Base-by-base conservation (phyloP, 2,329 filamentous ascomycete species). In the Penicillium olsonii region DNA sequence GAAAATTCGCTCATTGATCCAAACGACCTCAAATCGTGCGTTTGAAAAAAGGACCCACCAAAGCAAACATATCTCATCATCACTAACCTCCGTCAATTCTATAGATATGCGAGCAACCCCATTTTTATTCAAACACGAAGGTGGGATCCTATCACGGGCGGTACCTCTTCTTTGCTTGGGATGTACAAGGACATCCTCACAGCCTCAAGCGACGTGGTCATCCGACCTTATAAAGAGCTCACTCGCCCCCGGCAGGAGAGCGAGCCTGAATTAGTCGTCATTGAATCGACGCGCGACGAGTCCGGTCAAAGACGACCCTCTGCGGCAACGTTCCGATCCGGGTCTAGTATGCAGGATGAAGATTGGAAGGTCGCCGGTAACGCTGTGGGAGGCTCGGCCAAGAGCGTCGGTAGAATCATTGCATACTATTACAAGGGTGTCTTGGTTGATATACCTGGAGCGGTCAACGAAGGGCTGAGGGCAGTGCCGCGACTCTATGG, bases 401-500 rank as follows among this genome's bases (percentile, higher is more conserved):
- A 61, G 15, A 56, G 62, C 7, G 42, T 70, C 1, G 62, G 59
- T 2, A 62, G 61, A 11, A 60, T 70, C 40, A 44, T 61, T 7
- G 61, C 57, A 4, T 52, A 52, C 9, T 59, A 64, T 29, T 59
- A 58, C 45, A 72, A 71, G 45, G 71, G 69, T 5, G 41, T 63
- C 0, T 24, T 68, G 2, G 66, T 74, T 2, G 69, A 73, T 39
- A 53, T 74, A 19, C 71, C 71, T 0, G 56, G 68, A 4, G 71
- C 72, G 1, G 42, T 65, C 2, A 52, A 70, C 1, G 68, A 74
- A 43, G 71, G 70, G 0, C 52, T 74, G 11, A 62, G 65, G 26
- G 62, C 62, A 6, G 56, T 68, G 1, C 72, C 72, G 0, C 63
- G 52, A 14, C 47, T 74, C 5, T 73, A 72, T 45, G 70, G 71